A percentile compares a stretch with the other conserved stretches of the same genome.
phyloP scores from a whole-genome alignment of 225 moss, liverwort and hornwort species.

The Sphagnum tenellum region DNA sequence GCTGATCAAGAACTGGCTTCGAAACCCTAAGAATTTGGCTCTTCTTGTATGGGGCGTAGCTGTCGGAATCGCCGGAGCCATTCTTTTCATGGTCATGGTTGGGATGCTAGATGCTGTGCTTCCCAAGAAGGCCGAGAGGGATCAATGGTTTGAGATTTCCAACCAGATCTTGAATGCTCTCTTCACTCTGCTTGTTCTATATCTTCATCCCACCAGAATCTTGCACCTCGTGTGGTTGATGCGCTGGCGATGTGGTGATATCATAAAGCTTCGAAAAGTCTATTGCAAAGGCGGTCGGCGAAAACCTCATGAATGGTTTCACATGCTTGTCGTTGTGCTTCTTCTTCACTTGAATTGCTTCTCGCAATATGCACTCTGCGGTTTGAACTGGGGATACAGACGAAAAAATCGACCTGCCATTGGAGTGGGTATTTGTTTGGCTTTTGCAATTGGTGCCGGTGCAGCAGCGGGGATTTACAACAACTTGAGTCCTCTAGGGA shows the following conservation, averaged over 20 bases:
- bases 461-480: conserved; percentile 76
- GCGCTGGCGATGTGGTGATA: conserved; percentile 64
- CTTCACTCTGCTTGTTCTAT: conserved; percentile 81
- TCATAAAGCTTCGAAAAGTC: conserved; percentile 58
- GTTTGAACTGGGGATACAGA: conserved; percentile 92
- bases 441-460: conserved; percentile 64
- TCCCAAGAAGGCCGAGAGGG: conserved; percentile 41
- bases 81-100: conserved; percentile 97
- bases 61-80: conserved; percentile 74
- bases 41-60: conserved; percentile 67
- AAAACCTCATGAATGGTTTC: conserved; percentile 88
- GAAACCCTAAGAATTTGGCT: conserved; percentile 81
- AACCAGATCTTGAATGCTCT: conserved; percentile 87
- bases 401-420: conserved; percentile 70
- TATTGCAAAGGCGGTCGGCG: conserved; percentile 84
- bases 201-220: conserved; percentile 70
- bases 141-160: conserved; percentile 81
- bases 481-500: conserved; percentile 70
- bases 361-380: conserved; percentile 79
- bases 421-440: conserved; percentile 68
- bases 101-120: conserved; percentile 80
- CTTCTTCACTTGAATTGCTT: conserved; percentile 78
- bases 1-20: conserved; percentile 51
- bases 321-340: conserved; percentile 70
- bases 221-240: conserved; percentile 63